Percentiles rank a stretch among this genome's conserved stretches.
Evolutionary conservation across 2,329 filamentous ascomycete species (phyloP).

Genomic region (Fusarium nurragi): DNA sequence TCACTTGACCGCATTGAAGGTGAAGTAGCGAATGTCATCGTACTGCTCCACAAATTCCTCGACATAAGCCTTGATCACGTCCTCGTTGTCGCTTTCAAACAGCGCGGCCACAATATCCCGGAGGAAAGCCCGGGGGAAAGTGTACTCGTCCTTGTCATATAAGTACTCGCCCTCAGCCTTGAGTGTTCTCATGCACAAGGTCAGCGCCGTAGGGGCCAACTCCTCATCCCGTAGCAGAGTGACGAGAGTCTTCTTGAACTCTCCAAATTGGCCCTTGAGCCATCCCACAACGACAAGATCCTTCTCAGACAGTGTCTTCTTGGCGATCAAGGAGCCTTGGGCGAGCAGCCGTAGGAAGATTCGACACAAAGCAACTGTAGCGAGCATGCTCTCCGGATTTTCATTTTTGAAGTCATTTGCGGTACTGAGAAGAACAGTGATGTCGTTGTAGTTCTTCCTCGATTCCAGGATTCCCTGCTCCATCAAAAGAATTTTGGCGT

Average conservation of each 20-base stretch:
- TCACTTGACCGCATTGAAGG: conserved; percentile 78
- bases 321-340: conserved; percentile 73
- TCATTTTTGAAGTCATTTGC: conserved; percentile 59
- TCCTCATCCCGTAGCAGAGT: conserved; percentile 69
- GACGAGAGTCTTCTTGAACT: conserved; percentile 73
- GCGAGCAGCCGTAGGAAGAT: conserved; percentile 85
- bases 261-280: conserved; percentile 78
- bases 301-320: conserved; percentile 73
- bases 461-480: conserved; percentile 87
- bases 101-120: conserved; percentile 70
- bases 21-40: conserved; percentile 86
- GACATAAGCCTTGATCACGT: conserved; percentile 75
- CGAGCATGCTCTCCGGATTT: conserved; percentile 67
- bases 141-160: conserved; percentile 69
- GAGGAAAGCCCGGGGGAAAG: conserved; percentile 76
- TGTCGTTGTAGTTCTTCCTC: conserved; percentile 91
- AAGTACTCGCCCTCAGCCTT: conserved; percentile 78
- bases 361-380: conserved; percentile 83
- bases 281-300: conserved; percentile 79
- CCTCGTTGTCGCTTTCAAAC: conserved; percentile 65
- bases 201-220: conserved; percentile 76
- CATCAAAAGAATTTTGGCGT: conserved; percentile 75
- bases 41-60: conserved; percentile 81
- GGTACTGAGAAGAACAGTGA: conserved; percentile 73
- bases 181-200: conserved; percentile 82